A percentile compares a stretch with the other conserved stretches of the same genome.
Conservation (phyloP, 2,329 filamentous ascomycete genomes). For the Venturia carpophila region DNA sequence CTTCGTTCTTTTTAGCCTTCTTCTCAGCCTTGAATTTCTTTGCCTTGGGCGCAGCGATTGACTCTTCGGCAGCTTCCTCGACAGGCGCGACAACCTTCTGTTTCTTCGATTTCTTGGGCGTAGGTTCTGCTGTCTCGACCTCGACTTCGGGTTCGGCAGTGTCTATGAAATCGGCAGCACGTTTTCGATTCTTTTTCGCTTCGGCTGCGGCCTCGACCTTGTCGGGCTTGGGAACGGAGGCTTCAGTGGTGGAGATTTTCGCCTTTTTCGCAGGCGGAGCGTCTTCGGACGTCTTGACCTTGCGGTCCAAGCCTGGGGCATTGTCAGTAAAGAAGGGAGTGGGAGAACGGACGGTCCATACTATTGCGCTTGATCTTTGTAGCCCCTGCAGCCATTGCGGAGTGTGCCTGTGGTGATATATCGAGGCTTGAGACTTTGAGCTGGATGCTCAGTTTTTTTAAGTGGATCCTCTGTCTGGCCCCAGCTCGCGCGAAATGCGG, state of each 20-base stretch:
- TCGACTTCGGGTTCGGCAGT: constrained; percentile 21
- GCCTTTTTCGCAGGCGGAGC: constrained; percentile 23
- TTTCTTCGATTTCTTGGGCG: constrained; percentile 30
- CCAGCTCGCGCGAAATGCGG: not conserved
- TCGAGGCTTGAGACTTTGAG: no score
- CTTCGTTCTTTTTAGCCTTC: constrained; percentile 20
- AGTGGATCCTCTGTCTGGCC: not conserved
- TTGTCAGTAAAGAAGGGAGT: constrained; percentile 18
- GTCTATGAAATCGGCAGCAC: constrained; percentile 31
- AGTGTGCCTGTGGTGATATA: not conserved
- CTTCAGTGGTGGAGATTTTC: constrained; percentile 21
- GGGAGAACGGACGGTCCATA: constrained; percentile 23
- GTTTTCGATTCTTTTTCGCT: constrained; percentile 25
- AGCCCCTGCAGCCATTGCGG: not conserved
- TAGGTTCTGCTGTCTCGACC: constrained; percentile 23
- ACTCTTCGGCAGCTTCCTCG: constrained; percentile 19
- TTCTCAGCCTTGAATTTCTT: constrained; percentile 22
- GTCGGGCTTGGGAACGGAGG: constrained; percentile 19
- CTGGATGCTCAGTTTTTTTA: not conserved
- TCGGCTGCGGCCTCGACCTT: constrained; percentile 23
- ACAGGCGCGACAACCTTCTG: constrained; percentile 27
- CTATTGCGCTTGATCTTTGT: constrained; percentile 38
- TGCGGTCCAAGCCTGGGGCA: constrained; percentile 20
- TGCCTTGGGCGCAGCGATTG: constrained; percentile 19
- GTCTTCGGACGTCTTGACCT: constrained; percentile 9